phyloP scores from a whole-genome alignment of 192 early-diverging fungal genomes.

The Rhizoclosmatium sp. region DNA sequence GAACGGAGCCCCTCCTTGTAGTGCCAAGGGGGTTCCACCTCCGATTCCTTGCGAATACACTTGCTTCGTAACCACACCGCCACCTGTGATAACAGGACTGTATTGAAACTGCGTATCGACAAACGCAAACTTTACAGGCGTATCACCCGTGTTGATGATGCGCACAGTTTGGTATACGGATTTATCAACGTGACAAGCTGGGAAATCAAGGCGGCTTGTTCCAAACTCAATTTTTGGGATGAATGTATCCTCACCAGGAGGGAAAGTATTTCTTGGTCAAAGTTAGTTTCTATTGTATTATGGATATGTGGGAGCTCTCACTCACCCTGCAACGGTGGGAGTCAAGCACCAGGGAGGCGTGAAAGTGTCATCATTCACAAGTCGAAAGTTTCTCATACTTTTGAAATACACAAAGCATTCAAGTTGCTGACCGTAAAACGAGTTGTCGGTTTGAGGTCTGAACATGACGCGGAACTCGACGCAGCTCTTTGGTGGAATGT shows the following conservation, averaged over 20 bases:
- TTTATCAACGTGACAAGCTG: conserved; percentile 59
- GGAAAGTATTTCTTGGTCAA: conserved; percentile 58
- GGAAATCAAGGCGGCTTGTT: conserved; percentile 55
- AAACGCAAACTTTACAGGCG: conserved; percentile 62
- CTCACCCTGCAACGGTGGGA: conserved; percentile 57
- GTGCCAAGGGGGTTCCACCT: conserved; percentile 45
- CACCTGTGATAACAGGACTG: not conserved
- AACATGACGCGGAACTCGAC: conserved; percentile 60
- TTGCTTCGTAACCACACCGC: not conserved
- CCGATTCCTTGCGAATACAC: conserved; percentile 36
- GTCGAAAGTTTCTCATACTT: conserved; percentile 65
- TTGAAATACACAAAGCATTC: conserved; percentile 70
- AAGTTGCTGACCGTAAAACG: conserved; percentile 61
- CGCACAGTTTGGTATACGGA: conserved; percentile 60
- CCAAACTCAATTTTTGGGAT: conserved; percentile 65
- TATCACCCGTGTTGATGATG: conserved; percentile 62
- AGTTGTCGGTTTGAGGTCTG: conserved; percentile 59
- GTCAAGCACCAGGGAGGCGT: conserved; percentile 69
- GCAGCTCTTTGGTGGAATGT: conserved; percentile 54
- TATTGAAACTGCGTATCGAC: conserved; percentile 40
- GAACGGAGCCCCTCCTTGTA: conserved; percentile 54
- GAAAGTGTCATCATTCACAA: conserved; percentile 66
- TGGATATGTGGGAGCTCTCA: not conserved
- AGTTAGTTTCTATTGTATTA: too few relatives aligned
- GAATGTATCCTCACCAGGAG: conserved; percentile 58